Conservation (phyloP, 163 green algal species). For the Scenedesmus sp. region DNA sequence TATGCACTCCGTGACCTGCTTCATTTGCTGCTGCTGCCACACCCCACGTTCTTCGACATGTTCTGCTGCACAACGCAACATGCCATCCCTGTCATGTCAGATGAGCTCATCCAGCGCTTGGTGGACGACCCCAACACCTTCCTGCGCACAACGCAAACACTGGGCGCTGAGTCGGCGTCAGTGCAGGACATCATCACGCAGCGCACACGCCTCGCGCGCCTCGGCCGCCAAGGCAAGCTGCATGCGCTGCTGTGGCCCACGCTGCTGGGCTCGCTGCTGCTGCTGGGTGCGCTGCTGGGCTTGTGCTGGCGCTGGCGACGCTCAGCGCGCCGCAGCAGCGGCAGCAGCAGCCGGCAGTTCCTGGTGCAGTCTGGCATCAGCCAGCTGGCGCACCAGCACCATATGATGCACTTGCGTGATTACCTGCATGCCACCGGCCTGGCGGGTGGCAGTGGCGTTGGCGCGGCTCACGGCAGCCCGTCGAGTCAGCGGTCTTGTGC, state of each 20-base stretch:
- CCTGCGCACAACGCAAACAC: slow-evolving; percentile 54
- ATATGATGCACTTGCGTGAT: background rate
- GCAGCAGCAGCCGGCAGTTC: slow-evolving; percentile 18
- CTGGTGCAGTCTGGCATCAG: background rate
- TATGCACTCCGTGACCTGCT: no score
- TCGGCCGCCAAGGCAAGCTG: background rate
- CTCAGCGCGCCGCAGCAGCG: slow-evolving; percentile 8
- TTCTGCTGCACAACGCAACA: background rate
- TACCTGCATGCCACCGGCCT: background rate
- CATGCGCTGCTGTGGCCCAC: slow-evolving; percentile 52
- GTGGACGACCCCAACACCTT: slow-evolving; percentile 55
- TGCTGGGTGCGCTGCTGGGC: background rate
- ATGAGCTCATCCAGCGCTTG: slow-evolving; percentile 47
- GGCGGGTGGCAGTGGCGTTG: background rate
- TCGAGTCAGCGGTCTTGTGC: background rate
- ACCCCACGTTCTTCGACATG: background rate
- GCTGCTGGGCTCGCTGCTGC: slow-evolving; percentile 1
- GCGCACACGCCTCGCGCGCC: background rate
- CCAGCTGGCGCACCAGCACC: background rate
- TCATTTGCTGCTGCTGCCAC: background rate
- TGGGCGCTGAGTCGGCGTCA: slow-evolving; percentile 46
- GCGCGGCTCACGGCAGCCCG: background rate
- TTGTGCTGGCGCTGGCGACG: slow-evolving; percentile 13
- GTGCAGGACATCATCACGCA: slow-evolving; percentile 43
- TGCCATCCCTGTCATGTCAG: background rate